Conservation (phyloP, 257 asterid species). For the Catharanthus roseus region DNA sequence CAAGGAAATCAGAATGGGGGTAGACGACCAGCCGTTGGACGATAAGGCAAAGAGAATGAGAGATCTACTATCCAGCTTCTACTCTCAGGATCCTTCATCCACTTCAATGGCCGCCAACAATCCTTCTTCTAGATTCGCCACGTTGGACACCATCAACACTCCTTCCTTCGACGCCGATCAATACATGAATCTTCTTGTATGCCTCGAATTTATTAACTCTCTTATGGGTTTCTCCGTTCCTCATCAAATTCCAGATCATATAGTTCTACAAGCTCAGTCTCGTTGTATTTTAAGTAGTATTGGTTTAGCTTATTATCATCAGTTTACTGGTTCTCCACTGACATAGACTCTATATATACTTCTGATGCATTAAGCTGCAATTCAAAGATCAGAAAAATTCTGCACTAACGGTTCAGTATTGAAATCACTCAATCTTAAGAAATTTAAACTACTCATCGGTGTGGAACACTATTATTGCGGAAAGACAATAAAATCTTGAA, state of each 20-base stretch:
- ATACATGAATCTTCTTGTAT: slow-evolving; percentile 96
- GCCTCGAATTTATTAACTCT: slow-evolving; percentile 11
- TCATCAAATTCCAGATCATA: neutral
- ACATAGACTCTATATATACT: neutral
- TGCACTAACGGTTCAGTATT: neutral
- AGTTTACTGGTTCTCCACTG: neutral
- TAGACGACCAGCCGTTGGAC: slow-evolving; percentile 58
- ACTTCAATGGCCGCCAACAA: slow-evolving; percentile 31
- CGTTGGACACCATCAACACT: slow-evolving; percentile 90
- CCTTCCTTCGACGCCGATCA: slow-evolving; percentile 81
- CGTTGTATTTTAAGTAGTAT: neutral
- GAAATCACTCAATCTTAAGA: neutral
- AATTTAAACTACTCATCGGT: neutral
- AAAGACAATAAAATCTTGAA: neutral
- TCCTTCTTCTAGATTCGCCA: slow-evolving; percentile 79
- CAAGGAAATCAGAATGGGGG: slow-evolving; percentile 41
- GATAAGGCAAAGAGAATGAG: slow-evolving; percentile 98
- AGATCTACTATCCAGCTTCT: slow-evolving; percentile 91
- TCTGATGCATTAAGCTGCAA: neutral
- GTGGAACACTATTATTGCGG: neutral
- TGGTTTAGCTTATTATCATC: neutral
- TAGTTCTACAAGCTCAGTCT: neutral
- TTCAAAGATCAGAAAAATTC: neutral
- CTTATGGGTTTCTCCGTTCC: neutral
- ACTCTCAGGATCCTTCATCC: slow-evolving; percentile 68